Evolutionary conservation across 75 land plant genomes (phyloP), one percentile per base, ranked within the genome.

Genomic region (Sequoia sempervirens): DNA sequence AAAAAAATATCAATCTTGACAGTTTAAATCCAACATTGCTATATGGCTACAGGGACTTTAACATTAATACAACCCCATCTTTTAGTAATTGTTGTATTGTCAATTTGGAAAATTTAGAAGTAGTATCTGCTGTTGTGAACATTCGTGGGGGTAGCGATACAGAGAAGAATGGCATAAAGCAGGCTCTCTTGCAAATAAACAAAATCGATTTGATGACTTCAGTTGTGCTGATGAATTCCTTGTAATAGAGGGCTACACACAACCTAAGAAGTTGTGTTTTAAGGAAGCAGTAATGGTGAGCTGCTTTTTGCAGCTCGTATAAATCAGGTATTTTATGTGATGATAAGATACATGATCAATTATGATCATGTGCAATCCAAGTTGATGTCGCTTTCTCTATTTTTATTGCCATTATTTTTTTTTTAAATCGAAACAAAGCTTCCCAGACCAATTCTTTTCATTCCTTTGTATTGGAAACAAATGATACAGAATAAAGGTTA

Each of bases 81-180:
- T 97, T 97, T 81, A 93, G 88, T 80, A 91, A 88, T 10, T 86
- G 87, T 66, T 90, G 94, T 2, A 87, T 91, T 70, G 92, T 92
- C 11, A 72, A 93, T 28, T 75, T 84, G 46, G 84, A 84, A 74
- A 89, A 94, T 88, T 78, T 92, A 73, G 93, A 92, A 68, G 91
- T 84, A 36, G 90, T 96, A 0, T 88, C 89, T 84, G 95, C 95
- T 70, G 72, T 93, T 41, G 99, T 95, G 58, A 96, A 96, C 79
- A 96, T 94, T 40, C 90, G 99, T 75, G 98, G 99, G 79, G 96
- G 98, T 75, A 98, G 99, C 40, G 99, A 61, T 98, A 96, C 85
- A 98, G 99, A 73, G 95, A 94, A 83, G 95, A 96, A 84, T 98
- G 99, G 98, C 99, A 98, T 83, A 96, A 93, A 86, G 91, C 95